These are phyloP conservation scores for Colletotrichum godetiae DNA, from an alignment of 2,329 filamentous ascomycete species.

Conservation along the genomic window DNA sequence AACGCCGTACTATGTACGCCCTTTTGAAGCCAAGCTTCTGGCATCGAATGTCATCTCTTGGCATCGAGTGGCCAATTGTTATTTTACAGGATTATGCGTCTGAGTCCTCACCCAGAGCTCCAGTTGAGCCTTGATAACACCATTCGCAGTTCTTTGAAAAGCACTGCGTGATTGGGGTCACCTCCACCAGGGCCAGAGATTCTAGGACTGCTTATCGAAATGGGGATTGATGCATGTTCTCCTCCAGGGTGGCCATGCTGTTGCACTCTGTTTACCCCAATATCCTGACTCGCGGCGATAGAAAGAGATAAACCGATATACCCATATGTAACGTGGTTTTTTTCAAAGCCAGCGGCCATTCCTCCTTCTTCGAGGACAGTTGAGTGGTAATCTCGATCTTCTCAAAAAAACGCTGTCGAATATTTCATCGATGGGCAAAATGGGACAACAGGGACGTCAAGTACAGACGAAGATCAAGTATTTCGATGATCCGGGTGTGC, in stretches of 20 bases:
- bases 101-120: background rate
- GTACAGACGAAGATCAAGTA: conserved; percentile 30
- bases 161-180: background rate
- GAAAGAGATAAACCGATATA: conserved; percentile 9
- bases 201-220: background rate
- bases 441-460: conserved; percentile 16
- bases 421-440: background rate
- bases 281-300: conserved; percentile 23
- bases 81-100: background rate
- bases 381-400: background rate
- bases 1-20: background rate
- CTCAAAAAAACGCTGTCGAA: background rate
- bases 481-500: conserved; percentile 32
- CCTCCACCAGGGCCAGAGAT: background rate
- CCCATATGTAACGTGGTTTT: background rate
- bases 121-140: background rate
- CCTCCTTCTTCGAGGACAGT: background rate
- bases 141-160: background rate
- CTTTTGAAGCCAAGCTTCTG: background rate
- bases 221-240: conserved; percentile 14
- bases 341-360: background rate
- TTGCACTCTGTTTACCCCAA: background rate
- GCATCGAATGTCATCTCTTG: background rate
- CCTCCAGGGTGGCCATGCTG: conserved; percentile 20
- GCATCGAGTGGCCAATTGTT: background rate